A percentile compares a stretch with the other conserved stretches of the same genome.
These are phyloP conservation scores for Calcarisporium arbuscula DNA, from an alignment of 2,329 filamentous ascomycete genomes.

Conservation along the genomic window DNA sequence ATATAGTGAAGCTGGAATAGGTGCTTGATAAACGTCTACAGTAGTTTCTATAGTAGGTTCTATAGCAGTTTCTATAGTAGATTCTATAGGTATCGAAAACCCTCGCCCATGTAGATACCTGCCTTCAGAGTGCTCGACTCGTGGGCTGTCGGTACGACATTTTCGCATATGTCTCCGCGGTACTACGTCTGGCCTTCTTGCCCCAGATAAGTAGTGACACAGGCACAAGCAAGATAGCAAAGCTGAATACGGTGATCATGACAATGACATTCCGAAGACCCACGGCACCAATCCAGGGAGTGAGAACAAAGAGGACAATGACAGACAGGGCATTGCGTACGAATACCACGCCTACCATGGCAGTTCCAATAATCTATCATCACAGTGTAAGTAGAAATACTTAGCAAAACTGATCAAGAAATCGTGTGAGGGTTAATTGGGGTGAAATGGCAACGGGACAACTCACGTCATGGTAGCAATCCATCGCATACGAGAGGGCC, in stretches of 20 bases:
- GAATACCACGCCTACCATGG: slow-evolving; percentile 15
- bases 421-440: too few relatives aligned
- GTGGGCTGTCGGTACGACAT: too few relatives aligned
- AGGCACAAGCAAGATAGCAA: slow-evolving; percentile 12
- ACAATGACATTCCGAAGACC: slow-evolving; percentile 15
- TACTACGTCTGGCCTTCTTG: slow-evolving; percentile 8
- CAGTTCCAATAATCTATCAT: slow-evolving; percentile 17
- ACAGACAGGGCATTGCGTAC: slow-evolving; percentile 16
- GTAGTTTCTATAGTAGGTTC: too few relatives aligned
- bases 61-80: too few relatives aligned
- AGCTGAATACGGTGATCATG: slow-evolving; percentile 5
- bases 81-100: too few relatives aligned
- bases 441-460: too few relatives aligned
- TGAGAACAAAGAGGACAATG: slow-evolving; percentile 13
- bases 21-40: too few relatives aligned
- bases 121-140: too few relatives aligned
- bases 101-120: too few relatives aligned
- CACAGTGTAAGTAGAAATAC: too few relatives aligned
- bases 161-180: slow-evolving; percentile 4
- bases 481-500: slow-evolving; percentile 26
- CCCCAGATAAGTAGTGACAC: slow-evolving; percentile 16
- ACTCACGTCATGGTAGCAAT: slow-evolving; percentile 29
- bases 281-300: slow-evolving; percentile 16
- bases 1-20: slow-evolving; percentile 10
- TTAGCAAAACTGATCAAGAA: too few relatives aligned